Base-by-base conservation (phyloP, 2,329 filamentous ascomycete genomes). In the Claviceps quebecensis region DNA sequence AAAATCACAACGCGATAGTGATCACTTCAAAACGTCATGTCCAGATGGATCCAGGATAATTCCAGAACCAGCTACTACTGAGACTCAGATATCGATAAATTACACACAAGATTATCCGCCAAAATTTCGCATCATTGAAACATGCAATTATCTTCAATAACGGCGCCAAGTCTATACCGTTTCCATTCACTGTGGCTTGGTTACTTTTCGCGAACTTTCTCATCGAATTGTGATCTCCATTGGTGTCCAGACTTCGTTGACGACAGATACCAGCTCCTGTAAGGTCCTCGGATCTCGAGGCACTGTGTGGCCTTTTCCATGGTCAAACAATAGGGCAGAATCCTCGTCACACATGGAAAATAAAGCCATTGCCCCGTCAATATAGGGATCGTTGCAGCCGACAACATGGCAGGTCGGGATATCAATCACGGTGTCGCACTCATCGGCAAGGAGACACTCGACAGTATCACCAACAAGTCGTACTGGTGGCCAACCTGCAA, bases 241-340 rank as follows among this genome's bases (percentile, higher is more conserved):
- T 9, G 47, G n/a, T 26, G 38, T 19, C 47, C 47, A 48, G 3
- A 48, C 23, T 9, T 19, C 47, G 34, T 40, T 8, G 6, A 48
- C n/a, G 9, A 36, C 47, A 9, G 38, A 43, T 2, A 40, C 38
- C 6, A 56, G 50, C 55, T 74, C 72, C 56, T 69, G 69, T 52
- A 74, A 66, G 1, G 71, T 71, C 11, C 65, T 67, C 52, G 66
- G 69, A 53, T 76, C 73, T 53, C 76, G 66, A 0, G 78, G 78
- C 5, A 82, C 65, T 0, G 75, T 80, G 59, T 82, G 79, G 0
- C 78, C 79, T 58, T 81, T 80, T n/a, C 76, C 78, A 54, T 80
- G 77, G 57, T 82, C 78, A 54, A 81, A 81, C 17, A 82, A 67
- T 34, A 72, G 68, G 0, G 77, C 77, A 1, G 67, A 73, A 53